Evolutionary conservation across 306 rosid species (phyloP), one percentile per base, ranked within the genome.

Genomic region (Cucumis melo): DNA sequence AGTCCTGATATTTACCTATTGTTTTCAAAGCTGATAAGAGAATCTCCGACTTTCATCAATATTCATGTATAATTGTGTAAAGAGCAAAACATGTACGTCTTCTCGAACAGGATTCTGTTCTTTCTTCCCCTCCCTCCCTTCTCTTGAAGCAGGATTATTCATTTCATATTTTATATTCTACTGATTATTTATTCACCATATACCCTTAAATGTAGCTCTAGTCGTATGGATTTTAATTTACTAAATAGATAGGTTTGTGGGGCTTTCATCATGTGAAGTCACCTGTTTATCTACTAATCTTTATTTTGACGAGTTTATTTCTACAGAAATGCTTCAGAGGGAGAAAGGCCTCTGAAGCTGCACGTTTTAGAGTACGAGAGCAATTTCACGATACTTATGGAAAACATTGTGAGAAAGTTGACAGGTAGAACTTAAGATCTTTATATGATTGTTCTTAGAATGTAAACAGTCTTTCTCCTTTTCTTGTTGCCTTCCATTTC

Each of bases 311-410:
- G 82, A 74, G 77, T 85, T 87, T 54, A 84, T 85, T 74, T 83
- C 85, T 86, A 82, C 97, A 94, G 99, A 94, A 89, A 94, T 94
- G 97, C 90, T 92, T 90, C 87, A 92, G 99, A 83, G 99, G 95
- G 84, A 89, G 91, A 81, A 92, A 80, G 85, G 92, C 70, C 70
- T 87, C 88, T 73, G 84, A 83, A 81, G 80, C 82, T 27, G 97
- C 82, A 84, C 89, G 86, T 77, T 87, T 81, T 78, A 88, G 78
- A 83, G 77, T 90, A 77, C 94, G 91, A 70, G 91, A 86, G 81
- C 84, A 84, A 79, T 92, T 94, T 83, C 79, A 77, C 62, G 79
- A 59, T 72, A 80, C 80, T 63, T 88, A 85, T 73, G 96, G 99
- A 80, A 85, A 73, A 71, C 81, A 79, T 53, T 90, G 87, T 84